These are phyloP conservation scores for Wickerhamiella occidentalis DNA, from an alignment of 805 yeast genomes.

Conservation along the genomic window DNA sequence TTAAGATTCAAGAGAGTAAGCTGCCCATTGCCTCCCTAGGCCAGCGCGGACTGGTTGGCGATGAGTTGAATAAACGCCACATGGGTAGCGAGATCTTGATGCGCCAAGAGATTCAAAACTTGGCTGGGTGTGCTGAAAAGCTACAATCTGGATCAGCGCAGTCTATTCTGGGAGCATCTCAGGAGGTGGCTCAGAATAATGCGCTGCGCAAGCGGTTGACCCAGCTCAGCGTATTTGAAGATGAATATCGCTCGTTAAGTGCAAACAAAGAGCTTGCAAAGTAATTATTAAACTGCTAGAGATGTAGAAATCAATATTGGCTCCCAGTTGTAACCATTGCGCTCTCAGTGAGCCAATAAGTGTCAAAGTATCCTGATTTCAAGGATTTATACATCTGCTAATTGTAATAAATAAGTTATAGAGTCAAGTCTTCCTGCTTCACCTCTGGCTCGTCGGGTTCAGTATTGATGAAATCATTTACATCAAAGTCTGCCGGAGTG, in stretches of 20 bases:
- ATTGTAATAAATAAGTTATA: conserved; percentile 1
- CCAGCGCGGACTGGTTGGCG: conserved; percentile 85
- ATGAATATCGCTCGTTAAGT: conserved; percentile 15
- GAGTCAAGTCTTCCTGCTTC: conserved; percentile 5
- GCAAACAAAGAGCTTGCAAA: neutral
- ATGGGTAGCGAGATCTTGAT: conserved; percentile 65
- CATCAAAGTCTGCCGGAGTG: conserved; percentile 16
- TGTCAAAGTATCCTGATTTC: too few relatives aligned
- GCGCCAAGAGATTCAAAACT: conserved; percentile 68
- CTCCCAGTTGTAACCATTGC: too few relatives aligned
- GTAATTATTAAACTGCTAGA: neutral
- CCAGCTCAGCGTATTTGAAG: conserved; percentile 20
- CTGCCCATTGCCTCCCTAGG: conserved; percentile 58
- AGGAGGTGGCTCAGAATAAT: conserved; percentile 84
- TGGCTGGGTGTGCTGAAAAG: conserved; percentile 61
- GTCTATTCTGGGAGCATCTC: conserved; percentile 61
- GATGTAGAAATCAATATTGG: too few relatives aligned
- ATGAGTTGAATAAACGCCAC: conserved; percentile 70
- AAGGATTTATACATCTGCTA: neutral
- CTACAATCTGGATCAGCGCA: conserved; percentile 73
- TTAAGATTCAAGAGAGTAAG: conserved; percentile 70
- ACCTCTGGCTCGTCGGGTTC: conserved; percentile 10
- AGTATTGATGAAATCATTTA: conserved; percentile 19
- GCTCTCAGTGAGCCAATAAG: too few relatives aligned
- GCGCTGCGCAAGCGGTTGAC: conserved; percentile 69